Base-by-base conservation (phyloP, 495 filamentous ascomycete species). In the Trichoderma gamsii region DNA sequence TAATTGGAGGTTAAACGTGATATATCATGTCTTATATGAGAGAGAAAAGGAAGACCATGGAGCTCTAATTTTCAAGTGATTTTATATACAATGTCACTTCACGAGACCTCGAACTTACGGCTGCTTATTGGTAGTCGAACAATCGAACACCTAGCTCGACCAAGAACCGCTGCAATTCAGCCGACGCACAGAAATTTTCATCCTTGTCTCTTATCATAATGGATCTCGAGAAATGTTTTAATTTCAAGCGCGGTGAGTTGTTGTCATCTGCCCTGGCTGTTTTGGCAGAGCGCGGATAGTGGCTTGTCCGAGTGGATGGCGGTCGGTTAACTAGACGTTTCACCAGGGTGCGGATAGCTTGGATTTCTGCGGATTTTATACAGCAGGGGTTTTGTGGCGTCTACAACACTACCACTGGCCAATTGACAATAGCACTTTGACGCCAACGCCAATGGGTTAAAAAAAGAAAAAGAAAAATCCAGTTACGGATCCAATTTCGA, bases 251-350 rank as follows among this genome's bases (percentile, higher is more conserved):
- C 13, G 25, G 6, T 21, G 4, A 56, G 8, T 25, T 56, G 21
- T n/a, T 23, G 21, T n/a, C n/a, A 56, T 56, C n/a, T n/a, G 21
- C 51, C 51, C 8, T 21, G 51, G 21, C 21, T 6, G 51, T 21
- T 29, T 35, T 13, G 8, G 13, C 44, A 32, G 56, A 29, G 16
- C 11, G 27, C 56, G 51, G 51, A 61, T 61, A 5, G 16, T 61
- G 27, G 8, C 56, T 61, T 29, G 56, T 61, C 25, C 56, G 56
- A 12, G 56, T 25, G 56, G 16, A 29, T 61, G 56, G 56, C 27
- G 7, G 25, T 61, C 56, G 56, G 56, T 32, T 61, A 32, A 32
- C 27, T 61, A 61, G 56, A 61, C 27, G 56, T 61, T 61, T 61
- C 56, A 61, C 27, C 29, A 52, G 21, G 8, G 49, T 23, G n/a